These are phyloP conservation scores for Adiantum capillusveneris DNA, from an alignment of 75 land plant genomes.

Conservation along the genomic window DNA sequence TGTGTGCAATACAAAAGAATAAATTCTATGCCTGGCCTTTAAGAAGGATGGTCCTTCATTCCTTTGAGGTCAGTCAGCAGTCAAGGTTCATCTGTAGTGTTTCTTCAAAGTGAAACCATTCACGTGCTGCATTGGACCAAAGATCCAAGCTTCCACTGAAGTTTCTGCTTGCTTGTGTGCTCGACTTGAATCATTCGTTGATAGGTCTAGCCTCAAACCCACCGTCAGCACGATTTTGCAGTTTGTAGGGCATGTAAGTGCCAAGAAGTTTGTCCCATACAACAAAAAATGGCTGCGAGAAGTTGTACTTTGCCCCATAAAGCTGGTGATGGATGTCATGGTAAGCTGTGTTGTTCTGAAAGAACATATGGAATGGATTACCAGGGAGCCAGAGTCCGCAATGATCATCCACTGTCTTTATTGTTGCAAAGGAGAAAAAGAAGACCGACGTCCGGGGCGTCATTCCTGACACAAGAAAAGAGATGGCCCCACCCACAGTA, in stretches of 20 bases:
- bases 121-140: no score
- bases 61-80: no score
- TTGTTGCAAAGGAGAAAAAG: conserved; percentile 73
- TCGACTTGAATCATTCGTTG: no score
- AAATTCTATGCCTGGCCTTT: no score
- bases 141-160: no score
- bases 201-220: no score
- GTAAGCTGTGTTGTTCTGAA: conserved; percentile 77
- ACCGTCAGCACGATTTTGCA: conserved; percentile 49
- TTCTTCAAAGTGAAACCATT: no score
- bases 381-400: conserved; percentile 73
- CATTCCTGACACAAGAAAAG: conserved; percentile 81
- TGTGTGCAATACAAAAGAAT: no score
- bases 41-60: no score
- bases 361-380: conserved; percentile 62
- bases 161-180: no score
- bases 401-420: conserved; percentile 77
- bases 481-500: conserved; percentile 74
- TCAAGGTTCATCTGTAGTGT: no score
- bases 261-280: conserved; percentile 79
- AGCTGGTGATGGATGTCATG: conserved; percentile 89
- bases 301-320: conserved; percentile 76
- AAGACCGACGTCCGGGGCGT: conserved; percentile 59
- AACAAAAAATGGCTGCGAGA: conserved; percentile 79
- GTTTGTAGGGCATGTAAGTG: conserved; percentile 68